Conservation (phyloP, 352 stramenopile genomes). For the Phytophthora rubi region DNA sequence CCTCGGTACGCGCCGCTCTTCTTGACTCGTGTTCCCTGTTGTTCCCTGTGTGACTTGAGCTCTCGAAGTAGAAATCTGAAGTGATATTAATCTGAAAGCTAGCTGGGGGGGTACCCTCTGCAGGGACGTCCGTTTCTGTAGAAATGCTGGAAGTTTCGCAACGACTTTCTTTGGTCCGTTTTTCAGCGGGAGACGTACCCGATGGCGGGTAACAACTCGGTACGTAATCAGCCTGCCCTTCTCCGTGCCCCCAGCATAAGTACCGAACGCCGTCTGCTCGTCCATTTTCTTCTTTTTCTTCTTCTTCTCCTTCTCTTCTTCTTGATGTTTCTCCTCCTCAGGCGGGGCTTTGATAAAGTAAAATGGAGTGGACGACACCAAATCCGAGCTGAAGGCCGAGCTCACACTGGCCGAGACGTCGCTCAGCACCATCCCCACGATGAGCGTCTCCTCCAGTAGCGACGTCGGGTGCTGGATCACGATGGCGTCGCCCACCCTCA, state of each 20-base stretch:
- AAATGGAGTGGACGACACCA: slow-evolving; percentile 90
- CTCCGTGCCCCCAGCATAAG: slow-evolving; percentile 86
- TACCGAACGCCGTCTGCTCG: slow-evolving; percentile 81
- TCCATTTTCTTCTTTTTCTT: slow-evolving; percentile 67
- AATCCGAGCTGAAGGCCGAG: slow-evolving; percentile 88
- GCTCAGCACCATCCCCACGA: slow-evolving; percentile 91
- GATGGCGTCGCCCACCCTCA: slow-evolving; percentile 84
- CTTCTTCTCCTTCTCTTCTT: slow-evolving; percentile 39
- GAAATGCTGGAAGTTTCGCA: background rate
- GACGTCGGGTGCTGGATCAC: slow-evolving; percentile 90
- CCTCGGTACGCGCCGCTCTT: slow-evolving; percentile 86
- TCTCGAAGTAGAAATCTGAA: slow-evolving; percentile 2
- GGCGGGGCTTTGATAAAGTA: slow-evolving; percentile 88
- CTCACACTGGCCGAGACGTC: slow-evolving; percentile 88
- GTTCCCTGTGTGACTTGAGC: slow-evolving; percentile 1
- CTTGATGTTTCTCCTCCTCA: slow-evolving; percentile 50
- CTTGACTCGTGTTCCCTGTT: slow-evolving; percentile 30
- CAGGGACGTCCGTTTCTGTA: background rate
- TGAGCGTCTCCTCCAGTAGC: slow-evolving; percentile 86
- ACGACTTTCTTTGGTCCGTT: background rate
- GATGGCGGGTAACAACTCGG: slow-evolving; percentile 37
- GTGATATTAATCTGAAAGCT: background rate
- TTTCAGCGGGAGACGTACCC: background rate
- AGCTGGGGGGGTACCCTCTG: background rate
- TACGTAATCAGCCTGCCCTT: slow-evolving; percentile 78